Evolutionary conservation across 208 protist species (phyloP).

Genomic region (Tritrichomonas foetus): DNA sequence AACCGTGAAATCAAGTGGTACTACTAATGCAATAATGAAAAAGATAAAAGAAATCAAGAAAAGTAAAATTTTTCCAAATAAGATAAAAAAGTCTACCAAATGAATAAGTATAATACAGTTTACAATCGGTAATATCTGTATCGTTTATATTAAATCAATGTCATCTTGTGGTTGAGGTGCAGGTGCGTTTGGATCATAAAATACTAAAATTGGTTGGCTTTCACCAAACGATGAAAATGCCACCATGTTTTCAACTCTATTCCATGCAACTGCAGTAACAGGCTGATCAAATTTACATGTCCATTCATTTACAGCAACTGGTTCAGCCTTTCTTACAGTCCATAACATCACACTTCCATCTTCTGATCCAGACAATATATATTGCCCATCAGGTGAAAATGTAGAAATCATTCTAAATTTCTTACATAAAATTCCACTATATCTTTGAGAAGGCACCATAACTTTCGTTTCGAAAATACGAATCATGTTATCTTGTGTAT

Average conservation of each 20-base stretch:
- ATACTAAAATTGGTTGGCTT: neutral
- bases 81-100: too few species aligned
- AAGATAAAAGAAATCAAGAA: too few species aligned
- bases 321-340: neutral
- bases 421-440: neutral
- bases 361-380: slow-evolving; percentile 27
- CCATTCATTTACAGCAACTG: neutral
- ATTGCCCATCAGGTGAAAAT: slow-evolving; percentile 17
- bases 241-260: slow-evolving; percentile 37
- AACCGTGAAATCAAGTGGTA: too few species aligned
- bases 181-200: neutral
- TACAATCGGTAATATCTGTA: too few species aligned
- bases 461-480: slow-evolving; percentile 30
- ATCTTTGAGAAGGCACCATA: slow-evolving; percentile 19
- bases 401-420: neutral
- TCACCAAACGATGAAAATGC: slow-evolving; percentile 26
- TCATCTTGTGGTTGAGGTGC: neutral
- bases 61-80: too few species aligned
- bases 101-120: too few species aligned
- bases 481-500: neutral
- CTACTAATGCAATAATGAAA: too few species aligned
- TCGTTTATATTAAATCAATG: too few species aligned
- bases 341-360: neutral
- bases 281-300: neutral
- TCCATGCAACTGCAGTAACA: slow-evolving; percentile 17